Percentiles rank a stretch among this genome's conserved stretches.
Conservation (phyloP, 2,329 filamentous ascomycete species). For the Clarireedia homoeocarpa region DNA sequence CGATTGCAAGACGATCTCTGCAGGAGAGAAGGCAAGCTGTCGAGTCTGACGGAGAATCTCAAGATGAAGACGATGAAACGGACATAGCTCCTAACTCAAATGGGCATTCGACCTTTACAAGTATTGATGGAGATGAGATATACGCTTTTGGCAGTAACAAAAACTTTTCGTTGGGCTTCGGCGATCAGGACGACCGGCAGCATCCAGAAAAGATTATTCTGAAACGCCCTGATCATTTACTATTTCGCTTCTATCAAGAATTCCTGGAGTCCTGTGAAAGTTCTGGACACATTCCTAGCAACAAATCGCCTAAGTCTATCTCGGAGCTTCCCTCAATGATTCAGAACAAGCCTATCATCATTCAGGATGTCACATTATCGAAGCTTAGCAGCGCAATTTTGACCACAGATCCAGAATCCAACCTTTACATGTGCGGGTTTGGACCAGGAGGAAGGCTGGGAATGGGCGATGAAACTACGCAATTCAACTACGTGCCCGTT, state of each 20-base stretch:
- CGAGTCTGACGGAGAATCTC: conserved; percentile 38
- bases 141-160: conserved; percentile 96
- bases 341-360: conserved; percentile 61
- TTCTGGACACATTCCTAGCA: conserved; percentile 18
- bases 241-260: conserved; percentile 66
- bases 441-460: conserved; percentile 85
- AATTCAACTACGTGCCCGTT: conserved; percentile 79
- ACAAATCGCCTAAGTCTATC: conserved; percentile 23
- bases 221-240: conserved; percentile 67
- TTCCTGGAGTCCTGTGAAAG: conserved; percentile 39
- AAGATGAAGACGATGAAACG: conserved; percentile 39
- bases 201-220: conserved; percentile 79
- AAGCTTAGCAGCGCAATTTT: conserved; percentile 88
- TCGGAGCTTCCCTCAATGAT: conserved; percentile 64
- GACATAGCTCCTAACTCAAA: not conserved
- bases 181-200: conserved; percentile 92
- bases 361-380: conserved; percentile 78
- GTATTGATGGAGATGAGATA: conserved; percentile 67
- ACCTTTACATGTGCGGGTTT: conserved; percentile 88
- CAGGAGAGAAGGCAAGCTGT: conserved; percentile 28
- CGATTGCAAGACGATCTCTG: conserved; percentile 70
- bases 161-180: conserved; percentile 84
- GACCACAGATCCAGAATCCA: conserved; percentile 79
- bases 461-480: conserved; percentile 80
- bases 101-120: conserved; percentile 3